Evolutionary conservation across 1,284 basidiomycete species (phyloP), one percentile per base, ranked within the genome.

Genomic region (Wallemia ichthyophaga): DNA sequence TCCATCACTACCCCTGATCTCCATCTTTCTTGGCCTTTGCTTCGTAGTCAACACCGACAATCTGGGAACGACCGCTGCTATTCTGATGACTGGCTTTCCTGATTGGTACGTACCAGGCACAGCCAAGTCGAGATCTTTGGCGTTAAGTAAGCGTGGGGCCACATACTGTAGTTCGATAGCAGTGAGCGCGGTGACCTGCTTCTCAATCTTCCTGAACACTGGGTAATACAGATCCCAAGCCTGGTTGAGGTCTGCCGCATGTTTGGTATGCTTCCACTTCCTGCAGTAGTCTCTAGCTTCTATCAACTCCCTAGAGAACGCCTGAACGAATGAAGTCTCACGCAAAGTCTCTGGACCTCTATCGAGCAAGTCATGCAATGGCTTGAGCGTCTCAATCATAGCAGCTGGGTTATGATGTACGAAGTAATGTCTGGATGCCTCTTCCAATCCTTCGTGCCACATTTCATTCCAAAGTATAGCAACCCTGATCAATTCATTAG

Each of bases 391-490:
- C 28, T 82, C 82, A 67, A 96, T 96, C 94, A 99, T 98, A 19
- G 85, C 94, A 64, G 91, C 86, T n/a, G 92, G 84, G 69, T 99
- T 96, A 69, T 91, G 87, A 66, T 98, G 94, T 21, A 88, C 94
- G 73, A 92, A 98, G 73, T 92, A 99, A 58, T 92, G 74, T 58
- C 94, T 79, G 13, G 91, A 96, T 1, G 94, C 94, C 70, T 99
- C 94, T 71, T 98, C 94, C 24, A 99, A 74, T 15, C 88, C 91
- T 72, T 99, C 94, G 66, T 96, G 89, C 94, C 94, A 99, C 66
- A 94, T 76, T 69, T 99, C 94, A 66, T 98, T 91, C 94, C 94
- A 99, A 21, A 99, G 73, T 62, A 99, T 98, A 1, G 94, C 94
- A 1, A 96, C 88, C 17, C 94, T 82, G 64, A 98, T 96, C 27